Conservation (phyloP, 208 protist species). For the Trypanosoma cruzi region DNA sequence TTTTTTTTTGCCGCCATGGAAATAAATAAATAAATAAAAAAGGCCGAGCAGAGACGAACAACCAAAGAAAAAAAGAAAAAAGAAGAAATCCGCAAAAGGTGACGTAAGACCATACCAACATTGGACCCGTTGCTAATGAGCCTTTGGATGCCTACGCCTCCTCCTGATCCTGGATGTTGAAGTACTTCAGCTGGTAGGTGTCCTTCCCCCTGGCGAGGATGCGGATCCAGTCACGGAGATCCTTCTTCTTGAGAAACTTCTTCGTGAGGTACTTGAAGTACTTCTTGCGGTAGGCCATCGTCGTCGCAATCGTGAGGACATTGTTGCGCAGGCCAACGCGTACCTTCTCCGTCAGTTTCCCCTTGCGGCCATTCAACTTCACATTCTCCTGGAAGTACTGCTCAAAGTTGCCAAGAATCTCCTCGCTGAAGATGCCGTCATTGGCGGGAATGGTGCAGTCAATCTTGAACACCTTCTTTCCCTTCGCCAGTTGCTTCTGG, state of each 20-base stretch:
- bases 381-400: conserved; percentile 97
- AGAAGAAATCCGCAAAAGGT: background rate
- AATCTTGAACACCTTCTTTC: conserved; percentile 90
- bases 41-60: conserved; percentile 13
- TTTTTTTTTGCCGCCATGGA: background rate
- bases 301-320: conserved; percentile 90
- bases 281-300: conserved; percentile 97
- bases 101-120: too few species aligned
- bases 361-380: conserved; percentile 98
- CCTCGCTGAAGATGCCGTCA: conserved; percentile 79
- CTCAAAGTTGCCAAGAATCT: conserved; percentile 91
- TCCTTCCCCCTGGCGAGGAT: conserved; percentile 96
- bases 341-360: conserved; percentile 96
- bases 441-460: conserved; percentile 53
- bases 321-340: conserved; percentile 86
- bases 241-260: conserved; percentile 99
- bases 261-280: conserved; percentile 99
- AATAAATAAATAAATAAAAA: conserved; percentile 17
- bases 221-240: conserved; percentile 97
- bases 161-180: conserved; percentile 96
- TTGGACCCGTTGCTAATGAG: too few species aligned
- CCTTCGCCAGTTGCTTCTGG: conserved; percentile 87
- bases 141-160: conserved; percentile 83
- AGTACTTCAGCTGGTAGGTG: conserved; percentile 98
- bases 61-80: too few species aligned